Evolutionary conservation across 202 grass and related monocot species (phyloP), one percentile per base, ranked within the genome.

Genomic region (Alloteropsis angusta): DNA sequence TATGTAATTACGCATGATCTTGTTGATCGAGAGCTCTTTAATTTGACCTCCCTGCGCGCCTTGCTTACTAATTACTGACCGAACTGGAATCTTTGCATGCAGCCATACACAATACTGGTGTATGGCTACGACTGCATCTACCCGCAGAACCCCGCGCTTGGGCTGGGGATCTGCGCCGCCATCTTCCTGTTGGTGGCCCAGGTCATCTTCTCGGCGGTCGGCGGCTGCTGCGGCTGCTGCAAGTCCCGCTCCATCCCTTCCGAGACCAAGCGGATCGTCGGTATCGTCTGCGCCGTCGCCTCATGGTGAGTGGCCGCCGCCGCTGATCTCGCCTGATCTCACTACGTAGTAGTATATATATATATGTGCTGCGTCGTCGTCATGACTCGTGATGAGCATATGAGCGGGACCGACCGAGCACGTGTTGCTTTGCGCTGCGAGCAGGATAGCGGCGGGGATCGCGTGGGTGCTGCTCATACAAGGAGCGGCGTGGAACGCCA

Each of bases 221-320:
- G 86, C 35, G 82, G 90, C 39, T 92, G 90, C 35, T 92, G 86
- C 19, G 82, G 86, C 63, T 86, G 79, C 75, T 92, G 86, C 78
- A 92, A 48, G 57, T 74, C 53, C 15, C 49, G 65, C 2, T 36
- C 60, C 45, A 25, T 43, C 5, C 28, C 72, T 34, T 45, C 55
- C 2, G 56, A 75, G 39, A 60, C 72, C 39, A 75, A 45, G 39
- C 72, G 55, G 5, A 37, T 60, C 23, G 0, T 16, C 8, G 58
- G 74, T 58, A 15, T 77, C 18, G 41, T 77, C 26, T 78, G 59
- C 34, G 62, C 8, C 5, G 28, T 65, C 21, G 2, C 37, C 18
- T 63, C 60, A 3, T 65, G 60, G 74, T 46, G 22, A 74, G 46
- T 48, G 15, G 11, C 8, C 9, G 15, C 43, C 43, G 13, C 43